Evolutionary conservation across 768 basidiomycete species (phyloP), one percentile per base, ranked within the genome.

Genomic region (Tephrocybe rancida): DNA sequence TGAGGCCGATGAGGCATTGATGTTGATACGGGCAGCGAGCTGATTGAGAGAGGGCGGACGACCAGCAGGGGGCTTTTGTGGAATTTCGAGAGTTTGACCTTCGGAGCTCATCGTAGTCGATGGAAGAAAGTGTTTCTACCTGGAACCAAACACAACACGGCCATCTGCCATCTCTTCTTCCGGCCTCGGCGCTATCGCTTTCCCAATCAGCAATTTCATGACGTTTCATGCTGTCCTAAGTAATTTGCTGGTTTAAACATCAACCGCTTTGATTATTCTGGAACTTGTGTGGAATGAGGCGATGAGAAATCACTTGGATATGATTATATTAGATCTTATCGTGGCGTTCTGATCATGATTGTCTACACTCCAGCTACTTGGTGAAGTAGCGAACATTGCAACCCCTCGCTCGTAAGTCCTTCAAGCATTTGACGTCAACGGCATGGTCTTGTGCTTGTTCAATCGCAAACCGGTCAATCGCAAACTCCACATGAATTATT

Each of bases 21-120:
- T 71, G 61, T 77, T 82, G 67, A 91, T 88, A 44, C 88, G 84
- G 5, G 90, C 90, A 2, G 88, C 90, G 50, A 92, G 84, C 68
- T 91, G 88, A 72, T 90, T 88, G 13, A 92, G 78, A 6, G 90
- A 90, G 0, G 89, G 89, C 16, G 85, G 74, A 21, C 88, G 82
- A 43, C 48, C 49, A 24, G 55, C 64, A 42, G 70, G 61, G 19
- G 59, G 47, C 41, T 64, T 64, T 53, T 44, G 16, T 22, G 53
- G 46, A 22, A 50, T 42, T 50, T 61, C 61, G 14, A 56, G 11
- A 21, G 61, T 41, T 37, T 61, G 50, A 19, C 50, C 48, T 34
- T 52, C 52, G 35, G 59, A 56, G 55, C 61, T 61, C 63, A 64
- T 64, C 32, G 59, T 57, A 47, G 61, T 58, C 39, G 27, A 27